Percentiles rank a stretch among this genome's conserved stretches.
These are phyloP conservation scores for Pleurozium schreberi DNA, from an alignment of 225 moss, liverwort and hornwort genomes.

Conservation along the genomic window DNA sequence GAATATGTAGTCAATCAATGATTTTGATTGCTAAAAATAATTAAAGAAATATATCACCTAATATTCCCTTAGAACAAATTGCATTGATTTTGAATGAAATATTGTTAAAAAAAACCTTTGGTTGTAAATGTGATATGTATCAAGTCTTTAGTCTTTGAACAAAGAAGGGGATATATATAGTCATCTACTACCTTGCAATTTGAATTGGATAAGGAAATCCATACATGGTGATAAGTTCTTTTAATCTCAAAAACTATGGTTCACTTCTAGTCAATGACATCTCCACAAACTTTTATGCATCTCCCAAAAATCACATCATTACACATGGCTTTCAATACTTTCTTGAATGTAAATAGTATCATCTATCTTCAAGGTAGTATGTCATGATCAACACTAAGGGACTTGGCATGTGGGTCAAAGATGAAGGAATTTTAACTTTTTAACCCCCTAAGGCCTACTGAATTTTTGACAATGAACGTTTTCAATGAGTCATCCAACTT, in stretches of 20 bases:
- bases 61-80: background rate
- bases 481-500: too few relatives aligned
- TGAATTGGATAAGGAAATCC: background rate
- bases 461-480: too few relatives aligned
- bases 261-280: background rate
- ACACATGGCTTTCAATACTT: background rate
- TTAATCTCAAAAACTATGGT: background rate
- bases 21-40: background rate
- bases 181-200: background rate
- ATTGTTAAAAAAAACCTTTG: background rate
- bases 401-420: background rate
- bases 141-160: background rate
- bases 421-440: fast-evolving
- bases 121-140: background rate
- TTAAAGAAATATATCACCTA: background rate
- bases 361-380: background rate
- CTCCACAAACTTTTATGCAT: background rate
- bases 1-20: background rate
- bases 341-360: background rate
- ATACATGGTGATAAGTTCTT: background rate
- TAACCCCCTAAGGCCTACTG: too few relatives aligned
- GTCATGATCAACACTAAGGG: too few relatives aligned
- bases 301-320: background rate
- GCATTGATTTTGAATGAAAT: background rate
- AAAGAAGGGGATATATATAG: too few relatives aligned